Base-by-base conservation (phyloP, 169 alveolate species). In the Prorocentrum cordatum region DNA sequence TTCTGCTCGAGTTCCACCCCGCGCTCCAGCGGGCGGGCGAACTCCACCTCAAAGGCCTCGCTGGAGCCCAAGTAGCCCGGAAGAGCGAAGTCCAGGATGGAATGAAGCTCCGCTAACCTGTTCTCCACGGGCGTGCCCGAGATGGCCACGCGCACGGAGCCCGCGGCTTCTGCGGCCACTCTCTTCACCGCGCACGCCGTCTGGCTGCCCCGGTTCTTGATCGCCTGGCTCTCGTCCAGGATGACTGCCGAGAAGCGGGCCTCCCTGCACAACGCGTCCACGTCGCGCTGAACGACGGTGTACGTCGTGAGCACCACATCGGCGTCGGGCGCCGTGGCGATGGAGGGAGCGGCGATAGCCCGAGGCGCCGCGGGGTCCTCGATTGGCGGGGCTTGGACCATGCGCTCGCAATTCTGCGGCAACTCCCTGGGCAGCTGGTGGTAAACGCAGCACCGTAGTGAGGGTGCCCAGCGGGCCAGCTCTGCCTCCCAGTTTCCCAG, bases 401-500 rank as follows among this genome's bases (percentile, higher is more conserved):
- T n/a, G n/a, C n/a, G n/a, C n/a, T n/a, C n/a, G n/a, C n/a, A n/a
- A n/a, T n/a, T n/a, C n/a, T n/a, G n/a, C n/a, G n/a, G n/a, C n/a
- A n/a, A n/a, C n/a, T n/a, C n/a, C n/a, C n/a, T n/a, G n/a, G n/a
- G n/a, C n/a, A n/a, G n/a, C n/a, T n/a, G n/a, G n/a, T n/a, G n/a
- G n/a, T n/a, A n/a, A n/a, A n/a, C n/a, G n/a, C n/a, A n/a, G n/a
- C n/a, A n/a, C n/a, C n/a, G n/a, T n/a, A n/a, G n/a, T n/a, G n/a
- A n/a, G n/a, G n/a, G n/a, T n/a, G n/a, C n/a, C n/a, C n/a, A n/a
- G n/a, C n/a, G n/a, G n/a, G n/a, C n/a, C 62, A 70, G 62, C 29
- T 70, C 82, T 24, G 59, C 6, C 33, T 70, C 36, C 82, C 82
- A 70, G 82, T 70, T 70, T 16, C 62, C 24, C 62, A 70, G 22